These are phyloP conservation scores for Penicillium sp. DNA, from an alignment of 2,329 filamentous ascomycete species.

Conservation along the genomic window DNA sequence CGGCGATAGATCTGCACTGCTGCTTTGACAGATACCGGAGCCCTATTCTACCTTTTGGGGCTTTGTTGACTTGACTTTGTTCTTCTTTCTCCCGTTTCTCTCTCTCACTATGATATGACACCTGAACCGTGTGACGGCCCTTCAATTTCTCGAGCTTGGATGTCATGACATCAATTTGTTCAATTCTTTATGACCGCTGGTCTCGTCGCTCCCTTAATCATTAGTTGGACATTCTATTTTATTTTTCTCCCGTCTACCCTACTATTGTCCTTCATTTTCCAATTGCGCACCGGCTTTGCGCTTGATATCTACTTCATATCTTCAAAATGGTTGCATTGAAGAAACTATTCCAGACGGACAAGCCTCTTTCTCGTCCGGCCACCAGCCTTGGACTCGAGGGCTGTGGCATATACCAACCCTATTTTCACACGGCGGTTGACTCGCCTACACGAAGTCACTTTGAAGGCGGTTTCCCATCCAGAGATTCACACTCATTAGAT, in stretches of 20 bases:
- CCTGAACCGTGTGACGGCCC: conserved; percentile 15
- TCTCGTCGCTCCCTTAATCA: conserved; percentile 15
- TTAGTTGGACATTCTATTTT: conserved; percentile 6
- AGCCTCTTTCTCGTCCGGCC: conserved; percentile 17
- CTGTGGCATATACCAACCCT: conserved; percentile 5
- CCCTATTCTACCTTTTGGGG: conserved; percentile 6
- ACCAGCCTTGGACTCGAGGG: conserved; percentile 12
- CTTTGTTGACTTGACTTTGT: conserved; percentile 1
- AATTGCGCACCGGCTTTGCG: conserved; percentile 2
- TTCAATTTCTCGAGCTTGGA: conserved; percentile 10
- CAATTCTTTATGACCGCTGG: conserved; percentile 17
- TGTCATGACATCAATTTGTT: conserved; percentile 18
- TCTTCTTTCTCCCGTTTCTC: conserved; percentile 7
- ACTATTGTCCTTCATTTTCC: conserved; percentile 1
- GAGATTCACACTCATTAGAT: conserved; percentile 23
- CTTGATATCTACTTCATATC: conserved; percentile 5
- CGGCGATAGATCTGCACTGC: conserved; percentile 22
- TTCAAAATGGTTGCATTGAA: conserved; percentile 36
- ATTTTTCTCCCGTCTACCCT: conserved; percentile 3
- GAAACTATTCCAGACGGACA: conserved; percentile 36
- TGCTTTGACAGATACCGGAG: conserved; percentile 15
- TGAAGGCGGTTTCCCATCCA: conserved; percentile 11
- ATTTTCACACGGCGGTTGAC: conserved; percentile 9
- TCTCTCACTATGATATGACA: conserved; percentile 5
- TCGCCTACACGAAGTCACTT: conserved; percentile 14